Base-by-base conservation (phyloP, 2,329 filamentous ascomycete genomes). In the Chaetoscypha palmicola region DNA sequence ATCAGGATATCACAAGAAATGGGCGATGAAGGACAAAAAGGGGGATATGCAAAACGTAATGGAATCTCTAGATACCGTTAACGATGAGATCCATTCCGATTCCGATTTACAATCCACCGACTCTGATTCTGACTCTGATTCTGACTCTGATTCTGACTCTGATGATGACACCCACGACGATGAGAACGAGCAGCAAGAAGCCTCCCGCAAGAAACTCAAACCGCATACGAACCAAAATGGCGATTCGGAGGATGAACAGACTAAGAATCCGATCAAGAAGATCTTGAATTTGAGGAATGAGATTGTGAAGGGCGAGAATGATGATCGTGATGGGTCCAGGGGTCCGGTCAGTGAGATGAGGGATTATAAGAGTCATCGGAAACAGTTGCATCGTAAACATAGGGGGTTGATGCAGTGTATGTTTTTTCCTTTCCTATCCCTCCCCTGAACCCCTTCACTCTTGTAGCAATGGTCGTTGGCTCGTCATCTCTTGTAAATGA, bases 401-500 rank as follows among this genome's bases (percentile, higher is more conserved):
- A 66, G 79, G 17, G 83, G 83, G 0, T 58, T 83, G 31, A 88
- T 88, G 83, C 83, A 88, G 64, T 88, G n/a, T n/a, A n/a, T n/a
- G n/a, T n/a, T n/a, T n/a, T n/a, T n/a, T n/a, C n/a, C n/a, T n/a
- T n/a, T n/a, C n/a, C n/a, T n/a, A n/a, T n/a, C n/a, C n/a, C n/a
- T n/a, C n/a, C n/a, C n/a, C n/a, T n/a, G n/a, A n/a, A n/a, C n/a
- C n/a, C n/a, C n/a, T n/a, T n/a, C n/a, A n/a, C n/a, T n/a, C n/a
- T n/a, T n/a, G n/a, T n/a, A n/a, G n/a, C n/a, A n/a, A n/a, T n/a
- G n/a, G n/a, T n/a, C n/a, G n/a, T n/a, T n/a, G n/a, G n/a, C n/a
- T n/a, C n/a, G n/a, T n/a, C n/a, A n/a, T n/a, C n/a, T n/a, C n/a
- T n/a, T n/a, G n/a, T n/a, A n/a, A n/a, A n/a, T n/a, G n/a, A n/a